Base-by-base conservation (phyloP, 148 eudicot genomes). In the Chenopodium suecicum region DNA sequence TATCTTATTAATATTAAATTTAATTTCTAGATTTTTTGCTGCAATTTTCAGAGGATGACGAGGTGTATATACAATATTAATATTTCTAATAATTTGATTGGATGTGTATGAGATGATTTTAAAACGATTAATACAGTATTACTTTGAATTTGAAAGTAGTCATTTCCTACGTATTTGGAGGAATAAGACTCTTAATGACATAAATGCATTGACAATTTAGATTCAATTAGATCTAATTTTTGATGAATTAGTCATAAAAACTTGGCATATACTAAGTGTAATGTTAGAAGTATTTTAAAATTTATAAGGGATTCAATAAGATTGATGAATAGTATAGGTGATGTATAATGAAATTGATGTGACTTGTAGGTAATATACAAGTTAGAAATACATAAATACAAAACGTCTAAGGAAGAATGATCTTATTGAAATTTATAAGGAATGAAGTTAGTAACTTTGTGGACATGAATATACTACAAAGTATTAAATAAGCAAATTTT, bases 141-240 rank as follows among this genome's bases (percentile, higher is more conserved):
- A 66, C 13, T 9, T 8, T 23, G 70, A n/a, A 66, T 74, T 14
- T 52, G 63, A 74, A 17, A 74, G 19, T 1, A 74, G 63, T 74
- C 63, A 74, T 4, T 37, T 52, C 77, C 77, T 50, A 74, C 37
- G 34, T 52, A 74, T 74, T 50, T 56, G 78, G 78, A 75, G 47
- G 78, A 75, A 23, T 14, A 34, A 2, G 78, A 75, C 44, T 75
- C 8, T 41, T 34, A 27, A 7, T 70, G 74, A 70, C 72, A 32
- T 9, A 11, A 27, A 66, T 66, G 4, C 41, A 29, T 69, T 69
- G 47, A 69, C 74, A 41, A 70, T 34, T 34, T 41, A 19, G 23
- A 32, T 34, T 17, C 23, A 37, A 34, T 37, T 70, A 48, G 50
- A 2, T 70, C 23, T 37, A 34, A 34, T 5, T 34, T 9, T 70